phyloP scores from a whole-genome alignment of 2,329 filamentous ascomycete species.

The Diaporthe citriasiana region DNA sequence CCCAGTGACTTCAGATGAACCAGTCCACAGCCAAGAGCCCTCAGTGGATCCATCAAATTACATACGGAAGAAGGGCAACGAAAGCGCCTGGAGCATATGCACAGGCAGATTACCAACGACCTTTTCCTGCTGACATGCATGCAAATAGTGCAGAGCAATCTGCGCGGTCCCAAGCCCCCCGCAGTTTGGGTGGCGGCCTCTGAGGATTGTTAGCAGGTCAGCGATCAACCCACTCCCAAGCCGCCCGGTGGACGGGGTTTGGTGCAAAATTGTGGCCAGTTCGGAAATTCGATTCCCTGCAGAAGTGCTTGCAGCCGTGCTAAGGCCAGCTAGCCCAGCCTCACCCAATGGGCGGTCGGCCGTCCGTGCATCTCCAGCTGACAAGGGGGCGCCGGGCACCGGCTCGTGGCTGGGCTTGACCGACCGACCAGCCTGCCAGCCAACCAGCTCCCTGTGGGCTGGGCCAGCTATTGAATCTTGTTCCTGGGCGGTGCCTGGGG shows the following conservation, averaged over 20 bases:
- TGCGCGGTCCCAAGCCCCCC: neutral
- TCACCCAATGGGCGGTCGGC: neutral
- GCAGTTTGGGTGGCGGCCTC: conserved; percentile 2
- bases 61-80: neutral
- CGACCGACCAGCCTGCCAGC: neutral
- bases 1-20: neutral
- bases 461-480: conserved; percentile 24
- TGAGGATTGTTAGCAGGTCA: conserved; percentile 2
- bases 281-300: conserved; percentile 22
- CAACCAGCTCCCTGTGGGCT: neutral
- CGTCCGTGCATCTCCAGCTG: conserved; percentile 20
- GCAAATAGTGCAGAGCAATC: conserved; percentile 12
- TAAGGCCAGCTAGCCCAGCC: neutral
- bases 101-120: conserved; percentile 1
- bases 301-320: conserved; percentile 23
- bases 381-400: neutral
- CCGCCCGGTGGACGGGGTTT: neutral
- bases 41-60: conserved; percentile 1
- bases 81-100: conserved; percentile 5
- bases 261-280: conserved; percentile 6
- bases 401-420: conserved; percentile 4
- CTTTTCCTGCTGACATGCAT: conserved; percentile 24
- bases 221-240: conserved; percentile 19
- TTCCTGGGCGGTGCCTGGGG: neutral
- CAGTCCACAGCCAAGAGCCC: neutral